Evolutionary conservation across 345 rosid species (phyloP), one percentile per base, ranked within the genome.

Genomic region (Arabis alpina): DNA sequence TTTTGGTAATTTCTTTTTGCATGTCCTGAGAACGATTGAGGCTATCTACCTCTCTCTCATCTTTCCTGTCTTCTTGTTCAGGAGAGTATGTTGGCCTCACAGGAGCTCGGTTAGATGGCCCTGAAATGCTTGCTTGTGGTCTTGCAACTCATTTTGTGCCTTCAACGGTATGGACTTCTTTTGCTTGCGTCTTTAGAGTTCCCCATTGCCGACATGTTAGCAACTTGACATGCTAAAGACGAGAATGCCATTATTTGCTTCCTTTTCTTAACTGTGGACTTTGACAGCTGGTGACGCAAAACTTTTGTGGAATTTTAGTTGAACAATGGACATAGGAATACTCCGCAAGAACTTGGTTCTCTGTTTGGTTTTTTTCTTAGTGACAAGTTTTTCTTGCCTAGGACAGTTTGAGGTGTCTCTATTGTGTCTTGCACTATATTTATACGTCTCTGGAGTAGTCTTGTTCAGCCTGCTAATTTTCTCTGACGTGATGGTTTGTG

Each of bases 71-170:
- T 15, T 52, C 1, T 72, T 34, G 10, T 24, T 30, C 68, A 92
- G 96, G 98, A 23, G 96, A 92, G 77, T 92, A 84, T 79, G 68
- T 84, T 64, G 91, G 92, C 45, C 94, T 89, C 51, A 82, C 96
- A 2, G 92, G 96, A 55, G 76, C 89, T 62, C 82, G 91, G 68
- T 71, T 92, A 79, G 91, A 87, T 78, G 96, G 93, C 63, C 85
- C 89, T 49, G 98, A 92, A 79, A 85, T 89, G 96, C 85, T 85
- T 74, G 81, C 88, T 58, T 86, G 91, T 76, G 98, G 96, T 68
- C 94, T 92, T 72, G 96, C 92, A 28, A 92, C 98, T 61, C 98
- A 92, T 72, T 88, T 82, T 66, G 84, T 92, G 54, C 88, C 88
- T 45, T 84, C 90, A 50, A 57, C 54, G 65, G 94, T 92, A 87